These are phyloP conservation scores for Albophoma yamanashiensis DNA, from an alignment of 2,329 filamentous ascomycete genomes.

Conservation along the genomic window DNA sequence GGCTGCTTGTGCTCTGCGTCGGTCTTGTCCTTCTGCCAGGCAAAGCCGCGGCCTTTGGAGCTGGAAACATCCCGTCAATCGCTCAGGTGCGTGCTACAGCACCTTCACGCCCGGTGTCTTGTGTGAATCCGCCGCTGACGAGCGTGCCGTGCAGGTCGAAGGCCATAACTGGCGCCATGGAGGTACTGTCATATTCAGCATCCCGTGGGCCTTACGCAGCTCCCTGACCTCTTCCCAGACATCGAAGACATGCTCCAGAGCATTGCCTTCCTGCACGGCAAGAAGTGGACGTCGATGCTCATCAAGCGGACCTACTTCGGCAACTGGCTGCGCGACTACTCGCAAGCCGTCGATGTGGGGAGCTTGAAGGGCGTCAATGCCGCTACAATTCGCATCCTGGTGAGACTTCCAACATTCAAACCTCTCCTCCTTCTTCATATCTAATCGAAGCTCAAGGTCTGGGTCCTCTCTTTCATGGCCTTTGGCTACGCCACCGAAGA, in stretches of 20 bases:
- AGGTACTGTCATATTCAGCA: constrained; percentile 25
- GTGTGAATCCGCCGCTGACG: not conserved
- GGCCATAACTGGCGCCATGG: constrained; percentile 62
- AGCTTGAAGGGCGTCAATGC: constrained; percentile 70
- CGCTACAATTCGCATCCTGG: constrained; percentile 66
- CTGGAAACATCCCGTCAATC: constrained; percentile 62
- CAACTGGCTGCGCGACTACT: constrained; percentile 81
- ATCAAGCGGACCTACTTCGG: constrained; percentile 74
- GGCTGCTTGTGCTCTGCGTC: constrained; percentile 41
- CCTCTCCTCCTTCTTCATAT: not conserved
- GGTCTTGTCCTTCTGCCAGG: constrained; percentile 46
- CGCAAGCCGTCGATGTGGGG: constrained; percentile 71
- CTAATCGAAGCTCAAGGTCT: constrained; percentile 38
- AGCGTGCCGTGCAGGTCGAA: constrained; percentile 39
- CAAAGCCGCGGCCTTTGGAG: constrained; percentile 52
- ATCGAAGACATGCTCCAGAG: constrained; percentile 76
- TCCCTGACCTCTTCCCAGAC: constrained; percentile 29
- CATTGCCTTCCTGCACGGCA: constrained; percentile 64
- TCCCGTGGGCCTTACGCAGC: not conserved
- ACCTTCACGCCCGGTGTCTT: not conserved
- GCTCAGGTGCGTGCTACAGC: constrained; percentile 24
- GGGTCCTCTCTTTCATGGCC: constrained; percentile 71
- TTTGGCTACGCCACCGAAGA: constrained; percentile 81
- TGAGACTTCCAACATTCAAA: constrained; percentile 13
- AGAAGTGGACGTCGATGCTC: constrained; percentile 76